Conservation (phyloP, 805 yeast genomes). For the Candida bentonensis region DNA sequence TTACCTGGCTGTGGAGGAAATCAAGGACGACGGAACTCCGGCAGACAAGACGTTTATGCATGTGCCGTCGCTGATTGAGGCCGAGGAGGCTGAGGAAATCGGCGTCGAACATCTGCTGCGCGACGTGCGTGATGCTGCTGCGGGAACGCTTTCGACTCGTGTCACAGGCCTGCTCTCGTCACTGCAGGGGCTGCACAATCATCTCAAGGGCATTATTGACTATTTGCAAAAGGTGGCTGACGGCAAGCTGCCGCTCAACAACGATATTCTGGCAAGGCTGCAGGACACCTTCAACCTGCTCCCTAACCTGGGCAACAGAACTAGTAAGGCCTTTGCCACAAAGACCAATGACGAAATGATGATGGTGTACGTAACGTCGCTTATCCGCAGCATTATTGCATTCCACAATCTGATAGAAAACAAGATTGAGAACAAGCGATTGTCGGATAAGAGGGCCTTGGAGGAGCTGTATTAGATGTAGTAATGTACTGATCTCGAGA, state of each 20-base stretch:
- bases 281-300: constrained; percentile 90
- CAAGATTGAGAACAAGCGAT: constrained; percentile 67
- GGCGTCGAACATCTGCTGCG: constrained; percentile 94
- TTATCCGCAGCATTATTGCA: constrained; percentile 89
- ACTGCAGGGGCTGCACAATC: constrained; percentile 68
- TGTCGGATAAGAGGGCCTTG: constrained; percentile 3
- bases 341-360: constrained; percentile 94
- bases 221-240: constrained; percentile 64
- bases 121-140: constrained; percentile 93
- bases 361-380: constrained; percentile 78
- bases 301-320: constrained; percentile 49
- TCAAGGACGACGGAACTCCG: constrained; percentile 88
- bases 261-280: constrained; percentile 75
- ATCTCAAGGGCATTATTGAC: constrained; percentile 59
- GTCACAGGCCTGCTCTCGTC: constrained; percentile 85
- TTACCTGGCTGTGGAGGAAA: constrained; percentile 84
- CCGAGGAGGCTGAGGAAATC: constrained; percentile 98
- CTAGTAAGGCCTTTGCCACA: constrained; percentile 59
- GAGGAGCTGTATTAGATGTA: not conserved
- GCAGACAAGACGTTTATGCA: constrained; percentile 89
- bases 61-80: constrained; percentile 82
- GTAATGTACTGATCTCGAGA: no score
- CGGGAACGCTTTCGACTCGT: constrained; percentile 77
- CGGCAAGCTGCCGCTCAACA: constrained; percentile 73
- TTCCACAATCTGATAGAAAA: constrained; percentile 95